Base-by-base conservation (phyloP, 345 rosid genomes). In the Rhizophora mangle region DNA sequence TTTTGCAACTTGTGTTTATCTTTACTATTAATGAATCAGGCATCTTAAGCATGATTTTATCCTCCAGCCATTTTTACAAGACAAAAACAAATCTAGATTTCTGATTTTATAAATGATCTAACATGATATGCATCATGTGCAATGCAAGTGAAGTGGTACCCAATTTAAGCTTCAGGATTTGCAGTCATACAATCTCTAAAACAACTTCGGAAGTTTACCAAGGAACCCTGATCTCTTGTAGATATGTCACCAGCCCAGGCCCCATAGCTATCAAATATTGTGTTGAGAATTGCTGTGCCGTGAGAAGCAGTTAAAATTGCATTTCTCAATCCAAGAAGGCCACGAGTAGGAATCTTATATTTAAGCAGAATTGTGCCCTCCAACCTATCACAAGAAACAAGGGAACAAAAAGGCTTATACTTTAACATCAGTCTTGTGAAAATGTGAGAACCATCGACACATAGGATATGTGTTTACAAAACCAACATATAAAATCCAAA, bases 261-360 rank as follows among this genome's bases (percentile, higher is more conserved):
- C 65, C 98, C 96, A 61, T 91, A 94, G 69, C 93, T 82, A 69
- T 94, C 96, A 68, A 89, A 91, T 67, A 94, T 74, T 24, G 97
- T 94, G 87, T 89, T 89, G 64, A 94, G 89, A 79, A 89, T 81
- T 63, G 97, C 97, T 46, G 98, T 94, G 65, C 98, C 98, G 20
- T 97, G 95, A 69, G 98, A 87, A 74, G 96, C 98, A 69, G 98
- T 94, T 81, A 94, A 82, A 66, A 94, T 89, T 72, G 98, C 95
- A 84, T 94, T 94, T 72, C 97, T 86, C 86, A 94, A 61, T 64
- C 98, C 98, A 68, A 94, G 91, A 83, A 94, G 97, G 63, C 98
- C 97, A 75, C 98, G 97, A 32, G 98, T 91, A 69, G 97, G 98
- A 58, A 94, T 89, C 82, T 85, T 89, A 80, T 94, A 94, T 64